Conservation (phyloP, 345 rosid genomes). For the Microthlaspi erraticum region DNA sequence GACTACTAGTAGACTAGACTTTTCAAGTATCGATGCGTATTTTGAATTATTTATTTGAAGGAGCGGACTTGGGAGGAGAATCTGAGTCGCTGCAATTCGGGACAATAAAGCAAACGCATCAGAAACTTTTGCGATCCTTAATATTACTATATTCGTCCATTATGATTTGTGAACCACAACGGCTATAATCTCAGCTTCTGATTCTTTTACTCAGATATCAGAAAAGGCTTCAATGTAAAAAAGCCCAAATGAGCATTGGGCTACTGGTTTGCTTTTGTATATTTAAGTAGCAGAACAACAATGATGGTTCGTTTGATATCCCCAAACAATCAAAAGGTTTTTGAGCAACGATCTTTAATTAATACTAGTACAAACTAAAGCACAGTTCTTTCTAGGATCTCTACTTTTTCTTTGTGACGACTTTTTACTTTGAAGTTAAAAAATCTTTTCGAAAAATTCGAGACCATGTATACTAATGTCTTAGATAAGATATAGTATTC, state of each 20-base stretch:
- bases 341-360: no score
- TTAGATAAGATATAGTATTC: slow-evolving; percentile 12
- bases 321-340: background rate
- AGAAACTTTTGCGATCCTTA: slow-evolving; percentile 28
- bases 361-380: background rate
- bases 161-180: slow-evolving; percentile 16
- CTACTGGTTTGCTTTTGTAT: background rate
- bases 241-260: slow-evolving; percentile 38
- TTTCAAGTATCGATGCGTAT: no score
- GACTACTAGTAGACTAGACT: no score
- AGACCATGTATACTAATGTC: slow-evolving; percentile 14
- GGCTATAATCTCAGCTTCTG: slow-evolving; percentile 20
- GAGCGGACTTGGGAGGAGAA: slow-evolving; percentile 23
- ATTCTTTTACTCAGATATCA: background rate
- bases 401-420: background rate
- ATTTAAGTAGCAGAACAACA: background rate
- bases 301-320: slow-evolving; percentile 9
- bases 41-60: background rate
- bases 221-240: background rate
- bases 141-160: slow-evolving; percentile 29
- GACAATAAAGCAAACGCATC: slow-evolving; percentile 26
- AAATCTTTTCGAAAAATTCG: background rate
- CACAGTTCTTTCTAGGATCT: background rate
- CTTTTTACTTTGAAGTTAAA: background rate
- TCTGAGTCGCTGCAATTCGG: slow-evolving; percentile 19